These are phyloP conservation scores for Candida caryicola DNA, from an alignment of 805 yeast genomes.

Conservation along the genomic window DNA sequence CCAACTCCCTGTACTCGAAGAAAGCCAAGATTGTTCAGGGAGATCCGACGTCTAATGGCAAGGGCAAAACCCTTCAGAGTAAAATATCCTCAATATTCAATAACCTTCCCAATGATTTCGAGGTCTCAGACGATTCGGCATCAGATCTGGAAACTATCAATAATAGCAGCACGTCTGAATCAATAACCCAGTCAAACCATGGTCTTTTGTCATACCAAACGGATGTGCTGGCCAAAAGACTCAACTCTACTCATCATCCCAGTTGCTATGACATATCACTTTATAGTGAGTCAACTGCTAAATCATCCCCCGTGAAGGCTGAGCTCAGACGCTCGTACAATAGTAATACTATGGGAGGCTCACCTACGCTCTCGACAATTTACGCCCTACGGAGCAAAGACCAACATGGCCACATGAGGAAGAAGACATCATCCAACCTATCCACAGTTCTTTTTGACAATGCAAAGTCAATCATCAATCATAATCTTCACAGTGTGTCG, in stretches of 20 bases:
- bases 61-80: constrained; percentile 23
- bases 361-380: constrained; percentile 27
- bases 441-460: constrained; percentile 36
- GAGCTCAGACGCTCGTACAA: constrained; percentile 15
- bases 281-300: constrained; percentile 25
- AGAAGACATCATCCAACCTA: constrained; percentile 30
- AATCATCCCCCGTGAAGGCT: constrained; percentile 27
- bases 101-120: constrained; percentile 47
- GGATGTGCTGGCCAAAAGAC: neutral
- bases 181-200: constrained; percentile 3
- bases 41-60: neutral
- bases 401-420: constrained; percentile 12
- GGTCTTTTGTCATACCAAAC: constrained; percentile 1
- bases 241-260: constrained; percentile 5
- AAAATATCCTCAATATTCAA: constrained; percentile 40
- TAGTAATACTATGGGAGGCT: constrained; percentile 7
- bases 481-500: constrained; percentile 26
- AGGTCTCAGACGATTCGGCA: constrained; percentile 45
- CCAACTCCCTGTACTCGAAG: neutral
- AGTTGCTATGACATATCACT: constrained; percentile 18
- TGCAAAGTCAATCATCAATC: constrained; percentile 34
- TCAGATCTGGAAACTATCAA: constrained; percentile 37
- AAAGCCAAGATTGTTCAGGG: constrained; percentile 6
- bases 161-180: constrained; percentile 5
- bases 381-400: constrained; percentile 23